Evolutionary conservation across 805 yeast species (phyloP).

Genomic region (Nakazawaea anatomiae): DNA sequence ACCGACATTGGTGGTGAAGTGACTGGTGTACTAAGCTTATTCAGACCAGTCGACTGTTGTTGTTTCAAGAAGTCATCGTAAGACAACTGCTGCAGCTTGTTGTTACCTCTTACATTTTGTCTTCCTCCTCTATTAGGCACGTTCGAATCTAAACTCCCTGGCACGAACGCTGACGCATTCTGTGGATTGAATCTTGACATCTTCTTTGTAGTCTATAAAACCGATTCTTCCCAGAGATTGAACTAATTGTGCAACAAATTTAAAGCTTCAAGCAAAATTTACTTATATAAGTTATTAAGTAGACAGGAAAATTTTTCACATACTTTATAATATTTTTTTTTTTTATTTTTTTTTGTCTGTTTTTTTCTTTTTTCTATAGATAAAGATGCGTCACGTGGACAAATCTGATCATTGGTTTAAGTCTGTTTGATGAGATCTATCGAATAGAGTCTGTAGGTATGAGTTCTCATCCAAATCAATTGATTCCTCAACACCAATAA

Average conservation of each 20-base stretch:
- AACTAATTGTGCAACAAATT: no score
- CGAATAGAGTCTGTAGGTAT: constrained; percentile 7
- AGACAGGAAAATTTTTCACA: constrained; percentile 21
- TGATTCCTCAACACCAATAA: constrained; percentile 51
- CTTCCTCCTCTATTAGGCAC: constrained; percentile 2
- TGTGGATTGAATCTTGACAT: constrained; percentile 18
- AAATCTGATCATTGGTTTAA: background rate
- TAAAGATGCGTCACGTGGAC: constrained; percentile 3
- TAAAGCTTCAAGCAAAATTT: no score
- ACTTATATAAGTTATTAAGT: no score
- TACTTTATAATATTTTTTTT: background rate
- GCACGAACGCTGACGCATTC: constrained; percentile 22
- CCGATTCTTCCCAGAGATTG: background rate
- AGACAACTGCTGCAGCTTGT: constrained; percentile 22
- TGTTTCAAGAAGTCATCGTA: constrained; percentile 47
- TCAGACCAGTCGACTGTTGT: constrained; percentile 18
- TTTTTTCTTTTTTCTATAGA: background rate
- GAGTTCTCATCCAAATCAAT: background rate
- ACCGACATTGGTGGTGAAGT: constrained; percentile 14
- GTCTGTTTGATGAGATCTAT: background rate
- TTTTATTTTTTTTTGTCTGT: background rate
- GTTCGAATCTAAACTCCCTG: constrained; percentile 24
- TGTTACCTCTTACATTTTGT: constrained; percentile 11
- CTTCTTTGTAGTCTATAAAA: constrained; percentile 19
- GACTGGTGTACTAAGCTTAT: constrained; percentile 11